Conservation (phyloP, 257 asterid species). For the Solanum clarkiae region DNA sequence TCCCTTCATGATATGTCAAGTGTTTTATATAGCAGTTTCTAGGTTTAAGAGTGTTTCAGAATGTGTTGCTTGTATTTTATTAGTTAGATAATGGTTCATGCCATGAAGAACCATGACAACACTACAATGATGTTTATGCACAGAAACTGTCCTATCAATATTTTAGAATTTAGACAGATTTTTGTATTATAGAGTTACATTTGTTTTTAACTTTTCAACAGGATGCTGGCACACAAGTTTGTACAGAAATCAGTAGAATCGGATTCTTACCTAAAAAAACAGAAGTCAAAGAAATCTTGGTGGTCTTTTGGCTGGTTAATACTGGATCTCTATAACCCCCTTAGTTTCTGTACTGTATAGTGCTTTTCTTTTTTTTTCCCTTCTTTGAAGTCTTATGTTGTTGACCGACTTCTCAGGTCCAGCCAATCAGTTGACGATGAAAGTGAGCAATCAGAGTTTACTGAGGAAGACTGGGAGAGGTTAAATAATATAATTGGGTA, state of each 20-base stretch:
- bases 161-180: neutral
- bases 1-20: neutral
- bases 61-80: neutral
- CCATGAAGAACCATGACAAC: neutral
- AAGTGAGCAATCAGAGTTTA: conserved; percentile 58
- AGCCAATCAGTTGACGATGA: conserved; percentile 55
- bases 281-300: conserved; percentile 69
- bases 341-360: neutral
- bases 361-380: neutral
- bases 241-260: conserved; percentile 70
- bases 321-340: neutral
- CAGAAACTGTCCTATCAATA: neutral
- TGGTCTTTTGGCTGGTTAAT: conserved; percentile 91
- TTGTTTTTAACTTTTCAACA: conserved; percentile 19
- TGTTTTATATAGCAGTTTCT: neutral
- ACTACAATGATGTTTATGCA: neutral
- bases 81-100: neutral
- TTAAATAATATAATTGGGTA: conserved; percentile 80
- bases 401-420: conserved; percentile 39
- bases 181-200: neutral
- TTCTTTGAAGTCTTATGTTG: neutral
- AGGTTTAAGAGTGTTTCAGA: neutral
- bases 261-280: conserved; percentile 36
- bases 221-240: conserved; percentile 98
- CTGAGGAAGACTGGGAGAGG: conserved; percentile 93